Evolutionary conservation across 176 grass and related monocot genomes (phyloP).

Genomic region (Carex myosuroides): DNA sequence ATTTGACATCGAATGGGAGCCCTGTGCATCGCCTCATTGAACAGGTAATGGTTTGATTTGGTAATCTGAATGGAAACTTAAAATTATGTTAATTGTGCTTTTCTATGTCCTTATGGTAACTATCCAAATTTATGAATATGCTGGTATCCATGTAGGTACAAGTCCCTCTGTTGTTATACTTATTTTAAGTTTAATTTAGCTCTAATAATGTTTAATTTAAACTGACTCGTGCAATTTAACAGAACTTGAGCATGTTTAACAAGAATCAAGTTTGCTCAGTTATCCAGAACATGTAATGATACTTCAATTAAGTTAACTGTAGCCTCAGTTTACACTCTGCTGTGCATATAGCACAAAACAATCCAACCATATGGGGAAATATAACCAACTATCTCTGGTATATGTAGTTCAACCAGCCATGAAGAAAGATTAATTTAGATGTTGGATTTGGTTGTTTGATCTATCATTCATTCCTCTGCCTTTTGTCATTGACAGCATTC

Average conservation of each 20-base stretch:
- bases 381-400: background rate
- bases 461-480: background rate
- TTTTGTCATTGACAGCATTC: slow-evolving; percentile 66
- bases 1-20: slow-evolving; percentile 97
- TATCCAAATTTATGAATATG: background rate
- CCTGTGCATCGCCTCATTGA: slow-evolving; percentile 95
- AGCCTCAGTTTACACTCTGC: background rate
- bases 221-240: background rate
- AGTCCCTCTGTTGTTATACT: background rate
- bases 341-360: background rate
- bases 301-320: background rate
- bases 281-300: background rate
- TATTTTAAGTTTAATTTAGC: background rate
- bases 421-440: background rate
- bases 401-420: background rate
- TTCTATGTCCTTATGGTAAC: background rate
- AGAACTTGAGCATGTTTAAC: background rate
- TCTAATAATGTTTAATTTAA: background rate
- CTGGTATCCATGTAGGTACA: background rate
- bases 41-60: slow-evolving; percentile 46
- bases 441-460: slow-evolving; percentile 12
- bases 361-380: background rate
- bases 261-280: background rate
- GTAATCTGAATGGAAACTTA: slow-evolving; percentile 15
- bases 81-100: background rate